A percentile compares a stretch with the other conserved stretches of the same genome.
phyloP scores from a whole-genome alignment of 1,139 yeast species.

The Tardiomyces blankii region DNA sequence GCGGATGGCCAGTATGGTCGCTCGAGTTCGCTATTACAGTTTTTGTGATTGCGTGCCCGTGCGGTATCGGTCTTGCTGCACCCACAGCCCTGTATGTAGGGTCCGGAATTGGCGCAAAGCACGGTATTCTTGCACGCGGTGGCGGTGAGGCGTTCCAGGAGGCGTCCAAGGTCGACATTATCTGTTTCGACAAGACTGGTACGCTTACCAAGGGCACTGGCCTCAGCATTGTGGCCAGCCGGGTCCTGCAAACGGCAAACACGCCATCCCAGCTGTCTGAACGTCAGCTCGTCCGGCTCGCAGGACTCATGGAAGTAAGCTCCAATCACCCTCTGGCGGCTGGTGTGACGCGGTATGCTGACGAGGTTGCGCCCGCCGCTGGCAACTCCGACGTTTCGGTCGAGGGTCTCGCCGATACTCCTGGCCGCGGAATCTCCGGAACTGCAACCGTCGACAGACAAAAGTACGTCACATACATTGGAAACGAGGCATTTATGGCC shows the following conservation, averaged over 20 bases:
- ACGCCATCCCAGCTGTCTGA: conserved; percentile 10
- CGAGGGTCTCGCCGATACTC: conserved; percentile 39
- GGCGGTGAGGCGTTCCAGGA: conserved; percentile 81
- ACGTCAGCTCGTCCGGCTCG: conserved; percentile 31
- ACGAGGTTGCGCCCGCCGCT: conserved; percentile 6
- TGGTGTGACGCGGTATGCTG: conserved; percentile 40
- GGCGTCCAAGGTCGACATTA: conserved; percentile 49
- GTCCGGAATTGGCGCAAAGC: conserved; percentile 71
- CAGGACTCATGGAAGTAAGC: conserved; percentile 50
- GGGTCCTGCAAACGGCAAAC: conserved; percentile 33
- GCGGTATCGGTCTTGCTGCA: conserved; percentile 86
- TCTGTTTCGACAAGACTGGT: conserved; percentile 76
- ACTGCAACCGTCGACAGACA: conserved; percentile 20
- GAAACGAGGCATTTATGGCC: conserved; percentile 47
- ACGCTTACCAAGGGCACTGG: conserved; percentile 53
- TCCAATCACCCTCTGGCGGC: conserved; percentile 62
- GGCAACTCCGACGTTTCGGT: conserved; percentile 27
- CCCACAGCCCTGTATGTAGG: conserved; percentile 91
- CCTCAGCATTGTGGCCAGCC: conserved; percentile 30
- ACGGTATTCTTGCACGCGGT: conserved; percentile 70
- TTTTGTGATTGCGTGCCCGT: conserved; percentile 85
- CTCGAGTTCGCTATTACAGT: conserved; percentile 68
- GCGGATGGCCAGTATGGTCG: conserved; percentile 74
- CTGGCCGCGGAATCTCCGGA: conserved; percentile 53
- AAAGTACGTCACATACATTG: conserved; percentile 32